Evolutionary conservation across 371 early-diverging fungal genomes (phyloP).

Genomic region (Dentiscutata heterogama): DNA sequence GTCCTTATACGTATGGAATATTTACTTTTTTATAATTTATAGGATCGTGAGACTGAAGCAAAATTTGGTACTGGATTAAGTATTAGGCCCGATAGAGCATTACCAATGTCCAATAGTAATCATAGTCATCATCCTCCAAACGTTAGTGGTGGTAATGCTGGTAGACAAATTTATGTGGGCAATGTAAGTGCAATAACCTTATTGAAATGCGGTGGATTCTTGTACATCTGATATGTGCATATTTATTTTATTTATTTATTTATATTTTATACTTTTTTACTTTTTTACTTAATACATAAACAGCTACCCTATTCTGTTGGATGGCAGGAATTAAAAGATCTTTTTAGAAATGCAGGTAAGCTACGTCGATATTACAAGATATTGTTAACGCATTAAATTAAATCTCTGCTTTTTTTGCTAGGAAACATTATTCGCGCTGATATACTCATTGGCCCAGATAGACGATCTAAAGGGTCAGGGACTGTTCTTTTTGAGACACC

Average conservation of each 20-base stretch:
- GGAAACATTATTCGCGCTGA: slow-evolving; percentile 71
- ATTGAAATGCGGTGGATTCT: not conserved
- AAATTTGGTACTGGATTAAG: slow-evolving; percentile 58
- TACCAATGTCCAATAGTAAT: not conserved
- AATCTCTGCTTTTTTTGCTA: not conserved
- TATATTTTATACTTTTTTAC: not conserved
- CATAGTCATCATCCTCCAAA: slow-evolving; percentile 4
- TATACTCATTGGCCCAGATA: slow-evolving; percentile 67
- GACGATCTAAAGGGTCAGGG: slow-evolving; percentile 76
- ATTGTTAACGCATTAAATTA: not conserved
- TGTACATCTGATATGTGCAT: not conserved
- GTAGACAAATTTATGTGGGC: slow-evolving; percentile 73
- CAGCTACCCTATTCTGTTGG: slow-evolving; percentile 79
- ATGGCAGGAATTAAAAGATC: slow-evolving; percentile 84
- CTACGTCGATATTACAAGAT: too few species aligned
- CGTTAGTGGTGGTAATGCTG: slow-evolving; percentile 54
- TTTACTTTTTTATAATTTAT: slow-evolving; percentile 35
- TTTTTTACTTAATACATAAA: not conserved
- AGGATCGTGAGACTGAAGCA: slow-evolving; percentile 70
- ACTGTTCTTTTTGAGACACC: slow-evolving; percentile 76
- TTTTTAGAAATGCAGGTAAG: slow-evolving; percentile 74
- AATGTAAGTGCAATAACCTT: slow-evolving; percentile 64
- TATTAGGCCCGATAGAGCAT: not conserved
- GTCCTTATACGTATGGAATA: not conserved
- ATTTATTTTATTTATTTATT: slow-evolving; percentile 1